Conservation (phyloP, 177 flowering plant species). For the Vitis hybrid region DNA sequence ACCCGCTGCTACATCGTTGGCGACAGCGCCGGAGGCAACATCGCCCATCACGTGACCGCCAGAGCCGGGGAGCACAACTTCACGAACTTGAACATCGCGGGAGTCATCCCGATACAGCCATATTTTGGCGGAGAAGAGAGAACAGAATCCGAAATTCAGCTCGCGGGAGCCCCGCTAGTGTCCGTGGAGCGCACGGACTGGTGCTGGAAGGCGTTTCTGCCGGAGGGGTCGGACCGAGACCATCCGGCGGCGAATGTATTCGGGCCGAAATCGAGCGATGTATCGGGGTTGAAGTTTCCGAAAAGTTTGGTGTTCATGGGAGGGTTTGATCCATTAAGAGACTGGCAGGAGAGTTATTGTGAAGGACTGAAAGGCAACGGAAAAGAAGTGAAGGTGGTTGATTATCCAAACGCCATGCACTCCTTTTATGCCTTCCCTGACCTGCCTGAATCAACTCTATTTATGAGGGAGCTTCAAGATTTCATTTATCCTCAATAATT, state of each 20-base stretch:
- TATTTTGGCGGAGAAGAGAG: slow-evolving; percentile 53
- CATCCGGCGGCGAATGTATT: slow-evolving; percentile 41
- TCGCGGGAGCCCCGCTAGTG: slow-evolving; percentile 19
- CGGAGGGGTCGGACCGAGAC: slow-evolving; percentile 42
- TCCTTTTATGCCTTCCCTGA: no score
- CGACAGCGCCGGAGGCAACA: slow-evolving; percentile 55
- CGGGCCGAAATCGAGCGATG: slow-evolving; percentile 25
- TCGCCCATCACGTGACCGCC: slow-evolving; percentile 44
- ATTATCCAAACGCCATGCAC: no score
- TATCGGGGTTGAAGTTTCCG: slow-evolving; percentile 17
- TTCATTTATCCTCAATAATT: no score
- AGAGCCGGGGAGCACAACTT: slow-evolving; percentile 20
- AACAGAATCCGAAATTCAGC: slow-evolving; percentile 32
- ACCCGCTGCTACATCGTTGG: slow-evolving; percentile 42
- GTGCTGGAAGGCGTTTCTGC: slow-evolving; percentile 48
- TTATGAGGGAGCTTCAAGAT: no score
- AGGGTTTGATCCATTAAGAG: slow-evolving; percentile 19
- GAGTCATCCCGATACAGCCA: slow-evolving; percentile 40
- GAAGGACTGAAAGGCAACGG: no score
- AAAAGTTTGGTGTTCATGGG: slow-evolving; percentile 17
- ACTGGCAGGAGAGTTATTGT: no score
- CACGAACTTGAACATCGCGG: slow-evolving; percentile 13
- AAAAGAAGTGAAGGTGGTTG: no score
- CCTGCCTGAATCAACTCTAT: no score
- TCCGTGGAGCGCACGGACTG: slow-evolving; percentile 28